phyloP scores from a whole-genome alignment of 108 stramenopile genomes.

The Tribonema minus region DNA sequence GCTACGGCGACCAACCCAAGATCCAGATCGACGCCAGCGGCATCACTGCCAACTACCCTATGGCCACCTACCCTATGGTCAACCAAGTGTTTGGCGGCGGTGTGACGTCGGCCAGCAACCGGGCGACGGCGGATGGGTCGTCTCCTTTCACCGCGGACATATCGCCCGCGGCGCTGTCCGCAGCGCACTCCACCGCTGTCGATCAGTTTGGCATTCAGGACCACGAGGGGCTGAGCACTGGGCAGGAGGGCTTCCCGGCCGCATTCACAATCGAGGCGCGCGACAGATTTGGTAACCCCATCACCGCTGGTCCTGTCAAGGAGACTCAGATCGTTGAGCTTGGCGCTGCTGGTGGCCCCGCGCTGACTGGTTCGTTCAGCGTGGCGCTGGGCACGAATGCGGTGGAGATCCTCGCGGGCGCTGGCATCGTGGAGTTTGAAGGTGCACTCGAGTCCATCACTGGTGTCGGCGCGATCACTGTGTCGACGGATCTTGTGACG shows the following conservation, averaged over 20 bases:
- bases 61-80: too few relatives aligned
- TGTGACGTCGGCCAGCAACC: too few relatives aligned
- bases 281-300: constrained; percentile 60
- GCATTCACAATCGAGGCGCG: constrained; percentile 62
- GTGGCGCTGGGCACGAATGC: constrained; percentile 39
- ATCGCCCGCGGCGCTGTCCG: constrained; percentile 36
- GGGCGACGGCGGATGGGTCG: constrained; percentile 27
- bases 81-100: too few relatives aligned
- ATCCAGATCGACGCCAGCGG: too few relatives aligned
- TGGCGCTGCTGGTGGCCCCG: constrained; percentile 36
- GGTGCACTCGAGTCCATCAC: constrained; percentile 43
- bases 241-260: constrained; percentile 46
- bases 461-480: constrained; percentile 37
- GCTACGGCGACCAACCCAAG: constrained; percentile 55
- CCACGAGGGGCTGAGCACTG: constrained; percentile 57
- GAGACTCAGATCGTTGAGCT: constrained; percentile 69
- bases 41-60: too few relatives aligned
- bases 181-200: constrained; percentile 47
- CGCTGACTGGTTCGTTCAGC: constrained; percentile 55
- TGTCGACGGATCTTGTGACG: too few relatives aligned
- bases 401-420: constrained; percentile 12
- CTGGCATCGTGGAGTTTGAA: constrained; percentile 22
- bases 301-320: constrained; percentile 49
- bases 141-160: constrained; percentile 60
- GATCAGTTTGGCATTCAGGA: constrained; percentile 49